These are phyloP conservation scores for Agaricus subrufescens DNA, from an alignment of 768 basidiomycete species.

Conservation along the genomic window DNA sequence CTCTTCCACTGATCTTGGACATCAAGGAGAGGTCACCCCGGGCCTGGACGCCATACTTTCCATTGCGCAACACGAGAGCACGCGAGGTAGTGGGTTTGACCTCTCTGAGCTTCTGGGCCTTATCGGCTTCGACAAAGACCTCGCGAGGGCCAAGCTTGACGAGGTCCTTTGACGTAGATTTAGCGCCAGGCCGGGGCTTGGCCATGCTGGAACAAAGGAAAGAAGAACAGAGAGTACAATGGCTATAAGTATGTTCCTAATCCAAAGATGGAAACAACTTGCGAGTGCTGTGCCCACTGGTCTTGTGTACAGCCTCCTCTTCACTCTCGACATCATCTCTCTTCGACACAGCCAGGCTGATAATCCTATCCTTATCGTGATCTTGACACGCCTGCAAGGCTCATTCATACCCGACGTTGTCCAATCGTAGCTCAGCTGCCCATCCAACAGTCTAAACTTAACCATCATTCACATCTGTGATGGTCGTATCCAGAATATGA, in stretches of 20 bases:
- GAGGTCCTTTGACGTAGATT: constrained; percentile 6
- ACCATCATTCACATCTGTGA: constrained; percentile 3
- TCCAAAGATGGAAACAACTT: background rate
- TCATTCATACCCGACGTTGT: background rate
- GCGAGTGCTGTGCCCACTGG: no score
- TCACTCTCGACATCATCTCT: no score
- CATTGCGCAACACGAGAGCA: constrained; percentile 70
- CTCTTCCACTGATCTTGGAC: constrained; percentile 65
- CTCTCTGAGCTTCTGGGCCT: constrained; percentile 8
- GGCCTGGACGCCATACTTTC: constrained; percentile 68
- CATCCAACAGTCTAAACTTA: background rate
- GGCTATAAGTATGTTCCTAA: background rate
- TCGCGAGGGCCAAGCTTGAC: constrained; percentile 13
- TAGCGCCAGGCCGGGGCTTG: constrained; percentile 4
- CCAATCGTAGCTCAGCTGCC: background rate
- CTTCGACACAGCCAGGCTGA: no score
- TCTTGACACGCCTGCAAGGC: no score
- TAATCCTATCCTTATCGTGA: no score
- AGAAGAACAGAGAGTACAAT: background rate
- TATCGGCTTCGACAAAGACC: constrained; percentile 11
- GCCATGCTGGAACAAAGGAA: constrained; percentile 18
- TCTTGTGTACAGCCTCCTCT: no score
- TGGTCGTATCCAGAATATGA: constrained; percentile 1
- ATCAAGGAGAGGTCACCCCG: constrained; percentile 60
- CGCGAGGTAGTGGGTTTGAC: constrained; percentile 63